Evolutionary conservation across 352 stramenopile species (phyloP), one percentile per base, ranked within the genome.

Genomic region (Globisporangium mamillatum): DNA sequence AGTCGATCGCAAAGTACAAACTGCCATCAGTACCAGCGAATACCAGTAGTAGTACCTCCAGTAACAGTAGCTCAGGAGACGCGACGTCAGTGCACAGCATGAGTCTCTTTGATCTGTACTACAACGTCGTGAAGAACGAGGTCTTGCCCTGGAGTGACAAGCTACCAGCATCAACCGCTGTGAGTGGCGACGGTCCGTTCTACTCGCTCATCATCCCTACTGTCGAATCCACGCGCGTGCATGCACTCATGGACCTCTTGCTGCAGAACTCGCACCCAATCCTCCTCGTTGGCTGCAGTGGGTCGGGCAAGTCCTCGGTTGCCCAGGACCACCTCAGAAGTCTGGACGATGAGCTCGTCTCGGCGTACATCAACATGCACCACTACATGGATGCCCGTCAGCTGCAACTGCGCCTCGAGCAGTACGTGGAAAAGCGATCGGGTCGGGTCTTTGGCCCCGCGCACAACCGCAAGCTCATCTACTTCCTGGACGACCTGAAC

Each of bases 401-500:
- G 56, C 67, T 97, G 20, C 92, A 98, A 67, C 25, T 69, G 12
- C 84, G 90, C 20, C 74, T 98, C 2, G 91, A 97, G 63, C 75
- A 88, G 48, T 78, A 76, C 56, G 68, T 98, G 0, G 92, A 97
- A 55, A 98, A 98, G 70, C 79, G 89, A 4, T 93, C 81, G 5
- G 92, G 92, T 2, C 80, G 89, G 1, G 86, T 95, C 6, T 98
- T 84, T 53, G 92, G 91, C 0, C 92, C 92, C 5, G 75, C 90
- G 10, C 81, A 85, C 60, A 91, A 92, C 60, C 90, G 86, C 20
- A 84, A 80, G 8, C 74, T 97, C 0, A 73, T 97, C 12, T 97
- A 96, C 61, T 98, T 97, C 55, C 69, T 98, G 1, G 91, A 97
- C 66, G 91, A 98, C 61, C 62, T 97, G 16, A 97, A 97, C 67